Conservation (phyloP, 2,329 filamentous ascomycete species). For the Berkeleyomyces rouxiae region DNA sequence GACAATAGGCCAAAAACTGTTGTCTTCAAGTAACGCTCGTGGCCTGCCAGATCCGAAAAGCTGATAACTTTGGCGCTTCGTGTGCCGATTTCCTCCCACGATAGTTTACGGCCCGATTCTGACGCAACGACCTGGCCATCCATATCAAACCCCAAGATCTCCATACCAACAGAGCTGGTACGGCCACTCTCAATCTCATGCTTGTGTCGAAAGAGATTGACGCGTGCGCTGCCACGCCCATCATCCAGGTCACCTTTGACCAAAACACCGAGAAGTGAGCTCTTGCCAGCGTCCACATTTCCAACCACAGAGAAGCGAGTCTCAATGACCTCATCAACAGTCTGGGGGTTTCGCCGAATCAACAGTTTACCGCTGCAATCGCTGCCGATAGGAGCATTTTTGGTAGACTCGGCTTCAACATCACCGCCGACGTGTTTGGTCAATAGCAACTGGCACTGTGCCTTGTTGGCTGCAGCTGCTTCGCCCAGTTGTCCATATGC, state of each 20-base stretch:
- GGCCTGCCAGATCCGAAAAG: slow-evolving; percentile 88
- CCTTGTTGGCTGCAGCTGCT: slow-evolving; percentile 47
- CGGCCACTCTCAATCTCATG: slow-evolving; percentile 92
- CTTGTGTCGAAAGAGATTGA: slow-evolving; percentile 94
- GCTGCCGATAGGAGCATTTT: slow-evolving; percentile 33
- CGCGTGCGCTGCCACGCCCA: slow-evolving; percentile 78
- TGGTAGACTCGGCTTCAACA: slow-evolving; percentile 51
- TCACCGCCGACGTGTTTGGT: slow-evolving; percentile 80
- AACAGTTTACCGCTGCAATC: slow-evolving; percentile 75
- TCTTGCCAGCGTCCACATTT: slow-evolving; percentile 95
- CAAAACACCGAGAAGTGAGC: slow-evolving; percentile 84
- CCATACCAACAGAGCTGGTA: slow-evolving; percentile 94
- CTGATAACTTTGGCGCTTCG: slow-evolving; percentile 91
- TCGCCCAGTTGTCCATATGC: slow-evolving; percentile 50
- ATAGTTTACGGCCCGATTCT: slow-evolving; percentile 67
- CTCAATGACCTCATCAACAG: slow-evolving; percentile 79
- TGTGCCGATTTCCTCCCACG: slow-evolving; percentile 95
- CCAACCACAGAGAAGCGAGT: slow-evolving; percentile 92
- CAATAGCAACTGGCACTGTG: slow-evolving; percentile 66
- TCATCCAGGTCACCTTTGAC: slow-evolving; percentile 94
- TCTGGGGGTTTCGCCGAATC: slow-evolving; percentile 55
- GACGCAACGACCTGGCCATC: slow-evolving; percentile 68
- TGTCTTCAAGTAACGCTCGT: slow-evolving; percentile 86
- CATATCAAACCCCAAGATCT: slow-evolving; percentile 95
- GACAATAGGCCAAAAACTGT: slow-evolving; percentile 92